Evolutionary conservation across 2,329 filamentous ascomycete species (phyloP), one percentile per base, ranked within the genome.

Genomic region (Ampelomyces quisqualis): DNA sequence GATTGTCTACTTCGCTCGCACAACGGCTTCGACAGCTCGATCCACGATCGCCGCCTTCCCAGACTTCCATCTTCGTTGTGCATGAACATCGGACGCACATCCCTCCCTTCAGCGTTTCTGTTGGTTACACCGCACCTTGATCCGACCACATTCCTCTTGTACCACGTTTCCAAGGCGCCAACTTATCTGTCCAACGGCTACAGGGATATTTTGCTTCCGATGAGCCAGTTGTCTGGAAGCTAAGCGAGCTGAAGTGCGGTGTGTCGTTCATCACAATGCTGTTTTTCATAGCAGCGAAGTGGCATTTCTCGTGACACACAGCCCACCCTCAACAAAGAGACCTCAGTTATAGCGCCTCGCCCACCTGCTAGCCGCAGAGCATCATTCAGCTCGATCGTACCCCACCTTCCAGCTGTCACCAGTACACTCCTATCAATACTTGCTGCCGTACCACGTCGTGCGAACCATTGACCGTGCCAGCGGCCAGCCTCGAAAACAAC

Each of bases 361-460:
- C n/a, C 34, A 5, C 17, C 24, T 21, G 23, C 14, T 19, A 24
- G 22, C n/a, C n/a, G n/a, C n/a, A n/a, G n/a, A n/a, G n/a, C n/a
- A n/a, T n/a, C n/a, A n/a, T n/a, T 38, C 21, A 21, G 26, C 24
- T 40, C 31, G 13, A 35, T 11, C n/a, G 22, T 5, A 30, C 22
- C 19, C 14, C 38, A 18, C 18, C 18, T 46, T 35, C n/a, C n/a
- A n/a, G 31, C 29, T 45, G 35, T 36, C 38, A 36, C 8, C 17
- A 23, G 7, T 24, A n/a, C 14, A 26, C 15, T 15, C n/a, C 24
- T 9, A 21, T 51, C 47, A 49, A 41, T 33, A 35, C 17, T 23
- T n/a, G n/a, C 50, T 50, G 52, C 30, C 11, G 56, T 59, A 49
- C 46, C 40, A 57, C 56, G 39, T 48, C 37, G 53, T 49, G 39